Base-by-base conservation (phyloP, 768 basidiomycete genomes). In the Mycena indigotica region DNA sequence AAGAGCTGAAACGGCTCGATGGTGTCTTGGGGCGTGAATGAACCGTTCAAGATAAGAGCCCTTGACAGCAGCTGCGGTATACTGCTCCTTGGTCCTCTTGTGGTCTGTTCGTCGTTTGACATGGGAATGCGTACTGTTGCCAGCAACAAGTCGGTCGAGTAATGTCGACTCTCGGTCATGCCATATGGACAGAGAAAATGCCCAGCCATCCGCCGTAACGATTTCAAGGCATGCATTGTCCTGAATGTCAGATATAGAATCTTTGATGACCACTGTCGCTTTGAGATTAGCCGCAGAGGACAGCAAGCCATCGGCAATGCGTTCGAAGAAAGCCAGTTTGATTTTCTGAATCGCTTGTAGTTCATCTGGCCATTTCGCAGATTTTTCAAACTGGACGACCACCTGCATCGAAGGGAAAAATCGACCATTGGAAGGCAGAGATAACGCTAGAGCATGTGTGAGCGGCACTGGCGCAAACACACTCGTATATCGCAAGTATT, bases 361-460 rank as follows among this genome's bases (percentile, higher is more conserved):
- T 62, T 98, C 94, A 66, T 98, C 95, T 0, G 97, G 96, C 97
- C 97, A 99, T 60, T 84, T 84, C 0, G 88, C 86, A 0, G 94
- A 96, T 60, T 88, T 90, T 69, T 98, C 96, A 65, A 98, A 97
- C 70, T 95, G 90, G 28, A 98, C 72, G 23, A 94, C 70, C 48
- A 94, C 75, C 15, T 89, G 83, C 61, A 94, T 89, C 2, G 83
- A 79, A 0, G 87, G 83, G 13, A 88, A 68, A 67, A 88, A 89
- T 10, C 84, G 82, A 10, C 89, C 84, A 52, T 83, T 83, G 1
- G 73, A 65, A 0, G 87, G 86, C 4, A 91, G 72, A 2, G 75
- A 70, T 4, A 81, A 68, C 5, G 79, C 76, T 19, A 85, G 72
- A 4, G 82, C 79, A 1, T 72, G 17, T 5, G 90, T 80, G 5